Evolutionary conservation across 495 filamentous ascomycete genomes (phyloP).

Genomic region (Endocarpon pusillum): DNA sequence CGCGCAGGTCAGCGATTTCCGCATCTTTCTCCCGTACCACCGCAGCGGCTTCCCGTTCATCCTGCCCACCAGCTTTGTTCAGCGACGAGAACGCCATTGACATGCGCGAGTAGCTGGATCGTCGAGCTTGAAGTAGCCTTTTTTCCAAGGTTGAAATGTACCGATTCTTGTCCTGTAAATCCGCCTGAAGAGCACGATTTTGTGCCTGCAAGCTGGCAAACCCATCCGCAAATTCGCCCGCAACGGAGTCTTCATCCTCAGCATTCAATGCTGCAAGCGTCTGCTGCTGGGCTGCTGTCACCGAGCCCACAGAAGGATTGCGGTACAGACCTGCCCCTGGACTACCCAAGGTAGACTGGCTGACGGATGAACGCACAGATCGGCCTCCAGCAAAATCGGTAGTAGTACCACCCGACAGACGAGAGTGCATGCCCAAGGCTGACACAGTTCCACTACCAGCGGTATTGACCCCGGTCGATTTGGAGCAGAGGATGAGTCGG

Average conservation of each 20-base stretch:
- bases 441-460: constrained; percentile 45
- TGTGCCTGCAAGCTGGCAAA: constrained; percentile 66
- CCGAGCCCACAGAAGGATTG: constrained; percentile 47
- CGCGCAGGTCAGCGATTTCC: constrained; percentile 80
- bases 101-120: constrained; percentile 74
- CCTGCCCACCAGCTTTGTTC: constrained; percentile 36
- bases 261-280: constrained; percentile 20
- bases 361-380: constrained; percentile 56
- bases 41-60: constrained; percentile 43
- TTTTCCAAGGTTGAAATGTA: constrained; percentile 91
- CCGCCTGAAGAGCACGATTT: constrained; percentile 76
- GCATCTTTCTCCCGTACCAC: constrained; percentile 77
- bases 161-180: constrained; percentile 84
- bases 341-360: constrained; percentile 47
- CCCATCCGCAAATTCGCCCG: constrained; percentile 73
- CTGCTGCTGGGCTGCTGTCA: constrained; percentile 23
- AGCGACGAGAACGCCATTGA: constrained; percentile 46
- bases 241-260: constrained; percentile 54
- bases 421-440: constrained; percentile 50
- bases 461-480: constrained; percentile 80
- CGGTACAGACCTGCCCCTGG: constrained; percentile 36
- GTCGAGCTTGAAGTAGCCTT: constrained; percentile 74
- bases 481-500: constrained; percentile 84
- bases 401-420: constrained; percentile 36
- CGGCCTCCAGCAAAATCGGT: constrained; percentile 30